These are phyloP conservation scores for Guadua angustifolia DNA, from an alignment of 176 grass and related monocot species.

Conservation along the genomic window DNA sequence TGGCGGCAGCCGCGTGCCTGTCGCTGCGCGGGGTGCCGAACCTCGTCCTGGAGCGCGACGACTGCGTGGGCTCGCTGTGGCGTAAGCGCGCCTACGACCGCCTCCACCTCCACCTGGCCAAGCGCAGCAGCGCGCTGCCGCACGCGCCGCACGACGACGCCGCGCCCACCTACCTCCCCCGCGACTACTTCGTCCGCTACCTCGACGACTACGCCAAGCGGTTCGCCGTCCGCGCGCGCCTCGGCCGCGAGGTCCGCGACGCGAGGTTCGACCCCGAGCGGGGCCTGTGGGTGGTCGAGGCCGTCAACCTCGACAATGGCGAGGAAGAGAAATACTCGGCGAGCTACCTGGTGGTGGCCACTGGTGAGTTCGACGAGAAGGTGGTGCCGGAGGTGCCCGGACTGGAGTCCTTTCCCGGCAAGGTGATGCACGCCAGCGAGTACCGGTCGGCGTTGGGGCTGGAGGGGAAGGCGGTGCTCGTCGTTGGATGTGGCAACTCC, in stretches of 20 bases:
- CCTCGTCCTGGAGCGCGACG: constrained; percentile 62
- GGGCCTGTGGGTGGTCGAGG: constrained; percentile 39
- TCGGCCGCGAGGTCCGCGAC: constrained; percentile 35
- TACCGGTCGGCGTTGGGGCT: constrained; percentile 37
- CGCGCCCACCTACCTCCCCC: constrained; percentile 48
- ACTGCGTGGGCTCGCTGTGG: constrained; percentile 60
- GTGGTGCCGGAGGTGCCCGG: constrained; percentile 54
- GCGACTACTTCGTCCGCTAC: constrained; percentile 51
- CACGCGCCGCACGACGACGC: constrained; percentile 21
- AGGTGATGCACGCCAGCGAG: constrained; percentile 43
- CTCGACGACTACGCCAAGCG: constrained; percentile 52
- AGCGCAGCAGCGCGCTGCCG: constrained; percentile 46
- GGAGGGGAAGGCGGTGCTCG: constrained; percentile 52
- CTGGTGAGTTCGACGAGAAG: constrained; percentile 50
- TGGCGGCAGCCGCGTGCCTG: constrained; percentile 50
- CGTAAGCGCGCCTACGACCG: constrained; percentile 58
- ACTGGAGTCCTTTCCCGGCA: constrained; percentile 44
- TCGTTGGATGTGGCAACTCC: constrained; percentile 62
- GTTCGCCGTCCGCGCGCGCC: constrained; percentile 34
- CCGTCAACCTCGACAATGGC: neutral
- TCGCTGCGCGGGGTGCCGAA: neutral
- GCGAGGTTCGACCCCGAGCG: constrained; percentile 31
- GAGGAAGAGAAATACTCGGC: constrained; percentile 31
- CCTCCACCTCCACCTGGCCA: constrained; percentile 57
- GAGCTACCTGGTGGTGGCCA: constrained; percentile 56